These are phyloP conservation scores for Erodium moschatum DNA, from an alignment of 441 rosid species.

Conservation along the genomic window DNA sequence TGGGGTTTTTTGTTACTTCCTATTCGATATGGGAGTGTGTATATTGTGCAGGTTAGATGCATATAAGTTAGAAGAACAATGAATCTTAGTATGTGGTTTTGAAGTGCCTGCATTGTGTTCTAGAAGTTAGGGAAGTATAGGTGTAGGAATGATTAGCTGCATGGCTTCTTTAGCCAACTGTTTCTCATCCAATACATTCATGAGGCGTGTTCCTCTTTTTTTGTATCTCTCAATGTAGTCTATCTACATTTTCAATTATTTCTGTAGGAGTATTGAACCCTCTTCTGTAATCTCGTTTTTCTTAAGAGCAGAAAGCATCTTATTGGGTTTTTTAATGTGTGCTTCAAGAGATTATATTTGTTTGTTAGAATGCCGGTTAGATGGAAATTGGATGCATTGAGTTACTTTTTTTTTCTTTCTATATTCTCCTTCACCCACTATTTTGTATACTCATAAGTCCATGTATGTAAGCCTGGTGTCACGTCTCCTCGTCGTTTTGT, in stretches of 20 bases:
- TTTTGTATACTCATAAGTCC: not conserved
- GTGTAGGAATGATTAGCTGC: not conserved
- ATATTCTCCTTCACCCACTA: not conserved
- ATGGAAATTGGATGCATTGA: not conserved
- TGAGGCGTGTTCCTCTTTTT: too few species aligned
- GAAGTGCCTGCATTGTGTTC: not conserved
- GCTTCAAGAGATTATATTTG: not conserved
- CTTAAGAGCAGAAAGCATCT: not conserved
- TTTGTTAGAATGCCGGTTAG: not conserved
- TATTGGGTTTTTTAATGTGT: not conserved
- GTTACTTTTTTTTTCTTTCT: too few species aligned
- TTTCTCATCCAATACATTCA: not conserved
- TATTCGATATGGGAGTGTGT: not conserved
- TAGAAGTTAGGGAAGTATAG: not conserved
- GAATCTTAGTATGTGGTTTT: not conserved
- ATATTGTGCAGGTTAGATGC: not conserved
- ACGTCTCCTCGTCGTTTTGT: not conserved
- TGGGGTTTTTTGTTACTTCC: not conserved
- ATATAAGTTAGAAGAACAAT: not conserved
- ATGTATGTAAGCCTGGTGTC: not conserved
- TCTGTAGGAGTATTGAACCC: too few species aligned
- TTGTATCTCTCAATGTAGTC: not conserved
- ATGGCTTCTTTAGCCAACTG: not conserved
- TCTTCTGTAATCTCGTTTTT: not conserved
- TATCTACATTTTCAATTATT: not conserved